Evolutionary conservation across 2,329 filamentous ascomycete species (phyloP).

Genomic region (Coleophoma cylindrospora): DNA sequence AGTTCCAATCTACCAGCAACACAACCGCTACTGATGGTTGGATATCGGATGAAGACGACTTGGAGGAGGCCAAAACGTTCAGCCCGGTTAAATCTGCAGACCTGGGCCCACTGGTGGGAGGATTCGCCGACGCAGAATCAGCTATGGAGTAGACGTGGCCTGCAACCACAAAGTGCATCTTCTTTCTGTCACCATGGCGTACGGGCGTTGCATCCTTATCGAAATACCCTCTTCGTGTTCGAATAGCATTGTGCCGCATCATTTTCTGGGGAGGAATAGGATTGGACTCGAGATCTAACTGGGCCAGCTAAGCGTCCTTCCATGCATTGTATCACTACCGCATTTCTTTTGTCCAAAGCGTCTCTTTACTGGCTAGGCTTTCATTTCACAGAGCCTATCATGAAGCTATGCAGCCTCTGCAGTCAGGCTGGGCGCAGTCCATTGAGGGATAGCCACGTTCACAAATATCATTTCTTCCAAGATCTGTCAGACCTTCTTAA

Average conservation of each 20-base stretch:
- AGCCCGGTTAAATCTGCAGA: conserved; percentile 25
- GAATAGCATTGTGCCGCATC: conserved; percentile 16
- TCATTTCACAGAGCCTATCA: conserved; percentile 24
- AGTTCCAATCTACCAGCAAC: conserved; percentile 21
- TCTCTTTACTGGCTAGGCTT: conserved; percentile 25
- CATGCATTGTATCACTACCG: conserved; percentile 29
- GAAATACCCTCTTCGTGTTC: conserved; percentile 19
- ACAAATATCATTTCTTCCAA: conserved; percentile 22
- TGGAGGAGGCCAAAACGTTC: conserved; percentile 21
- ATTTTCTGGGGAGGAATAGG: conserved; percentile 14
- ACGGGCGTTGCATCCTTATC: conserved; percentile 20
- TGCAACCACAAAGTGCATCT: conserved; percentile 9
- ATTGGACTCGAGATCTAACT: conserved; percentile 23
- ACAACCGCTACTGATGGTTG: conserved; percentile 33
- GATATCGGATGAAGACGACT: conserved; percentile 31
- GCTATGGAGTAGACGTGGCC: conserved; percentile 22
- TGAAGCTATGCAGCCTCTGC: conserved; percentile 21
- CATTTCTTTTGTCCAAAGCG: conserved; percentile 26
- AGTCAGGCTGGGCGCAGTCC: conserved; percentile 25
- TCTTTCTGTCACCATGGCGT: conserved; percentile 21
- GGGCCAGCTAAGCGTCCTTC: conserved; percentile 26
- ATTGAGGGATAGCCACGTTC: conserved; percentile 27
- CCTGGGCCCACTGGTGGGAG: conserved; percentile 26
- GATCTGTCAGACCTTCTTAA: conserved; percentile 8
- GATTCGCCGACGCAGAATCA: conserved; percentile 26